Base-by-base conservation (phyloP, 2,329 filamentous ascomycete species). In the Colletotrichum orbiculare region DNA sequence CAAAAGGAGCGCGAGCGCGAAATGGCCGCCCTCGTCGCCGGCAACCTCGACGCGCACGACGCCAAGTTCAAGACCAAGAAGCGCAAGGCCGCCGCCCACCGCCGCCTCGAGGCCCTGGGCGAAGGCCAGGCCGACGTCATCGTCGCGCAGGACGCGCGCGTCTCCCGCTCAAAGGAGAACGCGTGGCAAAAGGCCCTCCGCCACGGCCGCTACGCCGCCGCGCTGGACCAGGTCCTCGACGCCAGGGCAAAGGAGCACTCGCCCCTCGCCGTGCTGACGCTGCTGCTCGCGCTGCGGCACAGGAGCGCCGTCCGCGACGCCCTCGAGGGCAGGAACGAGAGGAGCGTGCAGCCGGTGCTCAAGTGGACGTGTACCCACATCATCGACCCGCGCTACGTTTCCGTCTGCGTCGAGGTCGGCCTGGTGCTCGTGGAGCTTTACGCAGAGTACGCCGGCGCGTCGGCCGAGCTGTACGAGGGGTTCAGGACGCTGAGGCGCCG, bases 361-460 rank as follows among this genome's bases (percentile, higher is more conserved):
- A 87, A 86, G 73, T 98, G 94, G 94, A 85, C 95, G 9, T 88
- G 89, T 76, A 89, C 87, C 70, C 88, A 95, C 77, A 91, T 99
- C 70, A 85, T 89, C 43, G 91, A 97, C 74, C 93, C 95, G 39
- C 88, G 92, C 60, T 91, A 96, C 75, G 89, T 96, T 52, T 86
- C 85, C 66, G 81, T 97, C 39, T 94, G 92, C 73, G 91, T 94
- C 33, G 95, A 98, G 76, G 88, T 96, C 25, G 90, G 91, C 13
- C 86, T 96, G 72, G 85, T 94, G 64, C 82, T 98, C 41, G 81
- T 98, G 17, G 95, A 99, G 73, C 82, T 98, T 42, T 99, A 98
- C 76, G 89, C 91, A 37, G 90, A 92, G 74, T 91, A 93, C 70
- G 84, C 94, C 33, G 91, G 88, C 2, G 88, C 89, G 54, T 94